A percentile compares a stretch with the other conserved stretches of the same genome.
Conservation (phyloP, 2,329 filamentous ascomycete species). For the Stachybotrys chartarum region DNA sequence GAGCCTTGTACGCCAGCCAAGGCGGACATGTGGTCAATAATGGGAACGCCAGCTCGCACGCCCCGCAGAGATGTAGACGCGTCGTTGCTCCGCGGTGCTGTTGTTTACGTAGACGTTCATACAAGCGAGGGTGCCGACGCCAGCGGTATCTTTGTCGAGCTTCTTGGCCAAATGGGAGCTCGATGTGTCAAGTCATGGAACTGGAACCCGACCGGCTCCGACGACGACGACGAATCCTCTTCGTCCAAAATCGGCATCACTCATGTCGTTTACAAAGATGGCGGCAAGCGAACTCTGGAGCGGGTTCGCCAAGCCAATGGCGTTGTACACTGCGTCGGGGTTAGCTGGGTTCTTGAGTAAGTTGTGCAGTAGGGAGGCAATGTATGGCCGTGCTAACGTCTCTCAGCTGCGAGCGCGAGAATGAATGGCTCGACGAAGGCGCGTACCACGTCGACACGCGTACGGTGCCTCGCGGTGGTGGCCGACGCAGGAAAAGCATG, state of each 20-base stretch:
- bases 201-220: constrained; percentile 52
- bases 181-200: constrained; percentile 69
- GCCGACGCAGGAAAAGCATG: constrained; percentile 72
- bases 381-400: constrained; percentile 16
- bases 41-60: constrained; percentile 50
- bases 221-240: constrained; percentile 8
- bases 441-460: constrained; percentile 63
- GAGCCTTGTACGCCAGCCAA: constrained; percentile 35
- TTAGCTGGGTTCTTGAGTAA: constrained; percentile 85
- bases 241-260: constrained; percentile 64
- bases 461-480: constrained; percentile 60
- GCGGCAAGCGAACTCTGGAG: constrained; percentile 70
- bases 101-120: constrained; percentile 78
- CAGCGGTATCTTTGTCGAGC: constrained; percentile 71
- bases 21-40: constrained; percentile 44
- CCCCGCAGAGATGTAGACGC: constrained; percentile 47
- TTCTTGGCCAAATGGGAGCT: constrained; percentile 76
- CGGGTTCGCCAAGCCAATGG: constrained; percentile 68
- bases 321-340: constrained; percentile 77
- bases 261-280: constrained; percentile 87
- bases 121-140: constrained; percentile 76
- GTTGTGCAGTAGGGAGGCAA: constrained; percentile 22
- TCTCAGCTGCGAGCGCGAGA: constrained; percentile 64
- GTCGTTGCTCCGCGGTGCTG: constrained; percentile 57
- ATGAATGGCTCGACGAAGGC: constrained; percentile 67